These are phyloP conservation scores for Cerrena zonata DNA, from an alignment of 1,284 basidiomycete species.

Conservation along the genomic window DNA sequence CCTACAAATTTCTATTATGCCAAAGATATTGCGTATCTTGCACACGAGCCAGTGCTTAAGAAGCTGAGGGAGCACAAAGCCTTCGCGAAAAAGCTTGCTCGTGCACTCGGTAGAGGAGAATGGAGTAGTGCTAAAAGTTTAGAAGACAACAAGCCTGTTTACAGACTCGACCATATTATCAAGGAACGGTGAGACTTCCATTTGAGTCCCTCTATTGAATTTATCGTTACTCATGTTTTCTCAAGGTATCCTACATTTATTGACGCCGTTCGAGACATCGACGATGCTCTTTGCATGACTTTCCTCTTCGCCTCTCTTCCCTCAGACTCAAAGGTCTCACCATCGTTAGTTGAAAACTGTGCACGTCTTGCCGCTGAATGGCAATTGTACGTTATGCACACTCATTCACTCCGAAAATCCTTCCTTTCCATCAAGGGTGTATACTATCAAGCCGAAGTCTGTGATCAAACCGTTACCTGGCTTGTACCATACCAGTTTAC, in stretches of 20 bases:
- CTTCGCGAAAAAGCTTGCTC: slow-evolving; percentile 94
- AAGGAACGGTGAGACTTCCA: slow-evolving; percentile 76
- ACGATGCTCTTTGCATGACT: slow-evolving; percentile 94
- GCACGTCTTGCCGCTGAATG: slow-evolving; percentile 84
- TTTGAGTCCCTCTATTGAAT: background rate
- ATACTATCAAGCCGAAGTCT: slow-evolving; percentile 94
- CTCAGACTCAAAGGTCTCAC: slow-evolving; percentile 73
- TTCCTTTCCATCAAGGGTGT: slow-evolving; percentile 98
- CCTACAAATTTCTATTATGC: slow-evolving; percentile 98
- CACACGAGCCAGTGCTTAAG: slow-evolving; percentile 94
- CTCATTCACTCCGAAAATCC: slow-evolving; percentile 79
- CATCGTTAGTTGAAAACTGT: slow-evolving; percentile 87
- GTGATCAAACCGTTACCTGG: slow-evolving; percentile 93
- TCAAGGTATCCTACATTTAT: slow-evolving; percentile 93
- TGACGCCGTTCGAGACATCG: slow-evolving; percentile 92
- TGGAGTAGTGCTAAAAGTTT: slow-evolving; percentile 93
- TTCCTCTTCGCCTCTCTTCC: slow-evolving; percentile 90
- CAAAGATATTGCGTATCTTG: slow-evolving; percentile 96
- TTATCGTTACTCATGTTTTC: slow-evolving; percentile 3
- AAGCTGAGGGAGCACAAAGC: slow-evolving; percentile 97
- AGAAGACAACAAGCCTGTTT: slow-evolving; percentile 87
- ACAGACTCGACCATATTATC: slow-evolving; percentile 91
- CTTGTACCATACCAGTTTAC: slow-evolving; percentile 97
- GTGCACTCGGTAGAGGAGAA: slow-evolving; percentile 89
- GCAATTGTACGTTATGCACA: slow-evolving; percentile 94